Conservation (phyloP, 2,329 filamentous ascomycete species). For the Fusarium cyanostomum region DNA sequence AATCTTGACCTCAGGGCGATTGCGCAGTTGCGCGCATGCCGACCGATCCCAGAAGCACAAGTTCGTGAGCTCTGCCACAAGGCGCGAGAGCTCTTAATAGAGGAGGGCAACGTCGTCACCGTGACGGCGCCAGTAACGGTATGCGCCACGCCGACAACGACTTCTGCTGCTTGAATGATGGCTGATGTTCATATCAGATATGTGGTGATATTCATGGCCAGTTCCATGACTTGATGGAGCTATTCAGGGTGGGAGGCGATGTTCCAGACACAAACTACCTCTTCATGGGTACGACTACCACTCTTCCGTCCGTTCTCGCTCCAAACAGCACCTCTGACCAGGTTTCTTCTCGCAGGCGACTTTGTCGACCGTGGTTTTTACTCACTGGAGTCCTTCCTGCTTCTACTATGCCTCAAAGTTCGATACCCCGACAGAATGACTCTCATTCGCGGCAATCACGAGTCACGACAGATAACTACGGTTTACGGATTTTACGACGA, state of each 20-base stretch:
- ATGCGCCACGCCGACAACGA: conserved; percentile 45
- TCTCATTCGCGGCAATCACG: conserved; percentile 92
- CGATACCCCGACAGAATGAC: conserved; percentile 98
- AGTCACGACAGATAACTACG: conserved; percentile 95
- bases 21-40: conserved; percentile 92
- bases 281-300: conserved; percentile 79
- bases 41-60: conserved; percentile 93
- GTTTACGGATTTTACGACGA: conserved; percentile 99
- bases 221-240: conserved; percentile 96
- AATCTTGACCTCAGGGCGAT: conserved; percentile 73
- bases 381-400: conserved; percentile 94
- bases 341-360: conserved; percentile 68
- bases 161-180: not conserved
- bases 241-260: conserved; percentile 92
- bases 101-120: conserved; percentile 96
- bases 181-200: conserved; percentile 65
- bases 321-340: conserved; percentile 17
- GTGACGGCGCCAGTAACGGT: conserved; percentile 95
- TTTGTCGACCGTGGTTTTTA: conserved; percentile 99
- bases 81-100: conserved; percentile 92
- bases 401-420: conserved; percentile 95
- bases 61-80: conserved; percentile 98
- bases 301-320: not conserved
- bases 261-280: conserved; percentile 96
- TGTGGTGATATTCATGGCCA: conserved; percentile 97